Evolutionary conservation across 805 yeast genomes (phyloP).

Genomic region (Zygosaccharomyces siamensis): DNA sequence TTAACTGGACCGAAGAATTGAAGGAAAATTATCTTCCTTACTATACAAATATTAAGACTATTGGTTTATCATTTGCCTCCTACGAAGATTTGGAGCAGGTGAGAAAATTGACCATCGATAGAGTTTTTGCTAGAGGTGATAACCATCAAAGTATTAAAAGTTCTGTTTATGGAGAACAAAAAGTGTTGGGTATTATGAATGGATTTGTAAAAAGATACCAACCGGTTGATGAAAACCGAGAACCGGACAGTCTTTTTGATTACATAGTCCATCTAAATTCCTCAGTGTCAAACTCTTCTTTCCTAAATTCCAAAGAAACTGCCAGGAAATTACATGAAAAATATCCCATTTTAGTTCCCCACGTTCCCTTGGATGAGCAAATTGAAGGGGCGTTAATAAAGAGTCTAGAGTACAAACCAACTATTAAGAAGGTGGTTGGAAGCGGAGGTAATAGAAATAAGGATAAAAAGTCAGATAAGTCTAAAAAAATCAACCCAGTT

Average conservation of each 20-base stretch:
- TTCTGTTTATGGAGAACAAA: conserved; percentile 41
- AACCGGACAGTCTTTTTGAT: conserved; percentile 70
- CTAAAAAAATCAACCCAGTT: conserved; percentile 32
- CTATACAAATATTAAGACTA: conserved; percentile 46
- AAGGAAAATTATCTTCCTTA: conserved; percentile 42
- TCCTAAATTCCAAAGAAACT: conserved; percentile 45
- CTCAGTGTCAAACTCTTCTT: conserved; percentile 40
- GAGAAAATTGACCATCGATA: conserved; percentile 48
- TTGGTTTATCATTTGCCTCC: conserved; percentile 66
- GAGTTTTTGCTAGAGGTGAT: conserved; percentile 73
- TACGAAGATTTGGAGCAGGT: conserved; percentile 36
- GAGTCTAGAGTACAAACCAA: conserved; percentile 55
- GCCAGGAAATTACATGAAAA: conserved; percentile 36
- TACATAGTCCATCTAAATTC: conserved; percentile 54
- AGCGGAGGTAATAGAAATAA: conserved; percentile 14
- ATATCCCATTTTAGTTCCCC: conserved; percentile 43
- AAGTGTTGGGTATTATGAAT: conserved; percentile 59
- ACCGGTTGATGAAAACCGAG: conserved; percentile 41
- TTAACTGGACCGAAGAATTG: conserved; percentile 45
- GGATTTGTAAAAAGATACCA: conserved; percentile 72
- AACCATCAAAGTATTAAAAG: conserved; percentile 80
- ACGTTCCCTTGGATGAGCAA: conserved; percentile 40
- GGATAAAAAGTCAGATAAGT: conserved; percentile 11
- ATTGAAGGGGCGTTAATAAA: conserved; percentile 44
- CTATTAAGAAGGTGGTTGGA: conserved; percentile 37